Evolutionary conservation across 352 stramenopile species (phyloP), one percentile per base, ranked within the genome.

Genomic region (Globisporangium mamillatum): DNA sequence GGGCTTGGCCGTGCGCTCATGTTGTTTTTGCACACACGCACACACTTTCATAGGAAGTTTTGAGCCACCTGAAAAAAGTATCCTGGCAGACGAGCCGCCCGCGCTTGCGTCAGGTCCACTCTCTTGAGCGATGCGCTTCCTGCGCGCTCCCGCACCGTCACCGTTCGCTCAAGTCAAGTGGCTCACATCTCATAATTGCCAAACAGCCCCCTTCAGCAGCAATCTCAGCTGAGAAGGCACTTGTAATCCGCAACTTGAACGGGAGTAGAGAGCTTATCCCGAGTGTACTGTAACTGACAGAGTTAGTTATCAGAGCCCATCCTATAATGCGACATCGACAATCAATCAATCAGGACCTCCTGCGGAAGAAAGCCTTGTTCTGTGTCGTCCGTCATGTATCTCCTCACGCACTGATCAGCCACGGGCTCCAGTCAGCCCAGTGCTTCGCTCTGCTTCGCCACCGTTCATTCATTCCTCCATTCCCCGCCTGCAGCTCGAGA

Each of bases 381-480:
- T 4, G 12, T 44, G 36, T 18, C 36, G 4, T 18, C 36, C 2
- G 36, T 44, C 36, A 44, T 3, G 36, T 44, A 44, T 10, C 36
- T 44, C 1, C 36, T 44, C 38, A 6, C 10, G 5, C 12, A 16
- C 38, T 46, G 38, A 46, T 46, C 38, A 16, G 1, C 38, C 38
- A 46, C 4, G 4, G 12, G 5, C 38, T 6, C 14, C 14, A 7
- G 34, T 14, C 32, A 38, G 8, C 32, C 32, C 32, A 38, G 7
- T 38, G 32, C 32, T 38, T 36, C 29, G 29, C 29, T n/a, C n/a
- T 3, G 5, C 20, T 14, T 29, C 48, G 18, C n/a, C 38, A 18
- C 24, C 25, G 44, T 52, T 52, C 44, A 52, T 52, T 41, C 53
- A 59, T 41, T 59, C 32, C 24, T 38, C 14, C 53, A 59, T 36